Evolutionary conservation across 352 stramenopile genomes (phyloP).

Genomic region (Phytophthora pseudosyringae): DNA sequence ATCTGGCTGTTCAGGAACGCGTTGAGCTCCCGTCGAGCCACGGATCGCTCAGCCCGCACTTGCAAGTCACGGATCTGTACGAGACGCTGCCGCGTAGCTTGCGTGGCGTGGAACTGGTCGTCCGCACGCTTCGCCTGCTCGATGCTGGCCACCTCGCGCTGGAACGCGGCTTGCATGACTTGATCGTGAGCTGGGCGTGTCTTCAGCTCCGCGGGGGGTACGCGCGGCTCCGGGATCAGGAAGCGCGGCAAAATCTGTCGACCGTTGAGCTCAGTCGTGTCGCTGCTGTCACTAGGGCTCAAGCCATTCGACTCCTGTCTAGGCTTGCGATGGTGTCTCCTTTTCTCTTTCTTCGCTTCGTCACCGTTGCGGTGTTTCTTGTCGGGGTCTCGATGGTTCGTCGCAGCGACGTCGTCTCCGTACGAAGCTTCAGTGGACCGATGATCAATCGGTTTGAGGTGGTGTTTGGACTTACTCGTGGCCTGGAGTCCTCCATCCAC

Average conservation of each 20-base stretch:
- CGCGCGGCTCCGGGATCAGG: constrained; percentile 39
- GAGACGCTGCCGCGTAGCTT: constrained; percentile 28
- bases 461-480: constrained; percentile 2
- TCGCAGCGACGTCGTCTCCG: not conserved
- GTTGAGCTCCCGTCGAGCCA: constrained; percentile 54
- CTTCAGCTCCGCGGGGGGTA: constrained; percentile 26
- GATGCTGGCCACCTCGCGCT: constrained; percentile 35
- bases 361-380: not conserved
- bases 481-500: constrained; percentile 18
- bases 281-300: constrained; percentile 7
- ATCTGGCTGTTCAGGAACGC: constrained; percentile 61
- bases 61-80: constrained; percentile 54
- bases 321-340: constrained; percentile 10
- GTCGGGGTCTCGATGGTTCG: not conserved
- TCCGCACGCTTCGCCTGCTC: constrained; percentile 27
- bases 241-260: constrained; percentile 59
- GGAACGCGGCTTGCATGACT: constrained; percentile 40
- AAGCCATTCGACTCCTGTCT: constrained; percentile 1
- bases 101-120: constrained; percentile 22
- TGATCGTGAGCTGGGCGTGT: constrained; percentile 28
- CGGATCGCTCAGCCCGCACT: constrained; percentile 42
- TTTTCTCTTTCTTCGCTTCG: constrained; percentile 7
- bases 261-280: constrained; percentile 4
- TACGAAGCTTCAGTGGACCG: not conserved
- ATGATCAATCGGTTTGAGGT: constrained; percentile 3